Base-by-base conservation (phyloP, 2,329 filamentous ascomycete species). In the Myriangium duriaei region DNA sequence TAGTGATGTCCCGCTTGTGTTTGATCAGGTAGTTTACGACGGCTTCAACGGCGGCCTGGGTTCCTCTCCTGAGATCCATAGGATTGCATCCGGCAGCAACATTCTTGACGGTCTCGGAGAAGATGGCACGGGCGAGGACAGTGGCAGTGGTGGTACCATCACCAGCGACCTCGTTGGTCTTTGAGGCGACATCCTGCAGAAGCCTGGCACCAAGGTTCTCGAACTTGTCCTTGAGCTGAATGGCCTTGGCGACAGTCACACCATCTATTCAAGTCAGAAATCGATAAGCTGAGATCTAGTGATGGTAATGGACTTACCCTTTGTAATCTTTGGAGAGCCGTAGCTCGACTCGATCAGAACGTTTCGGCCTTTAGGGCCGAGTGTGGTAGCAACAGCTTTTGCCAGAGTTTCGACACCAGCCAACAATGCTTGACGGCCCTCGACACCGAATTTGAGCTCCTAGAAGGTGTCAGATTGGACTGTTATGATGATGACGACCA, bases 91-190 rank as follows among this genome's bases (percentile, higher is more conserved):
- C 91, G 47, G 91, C 91, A 49, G 91, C 91, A 49, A 98, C 91
- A 63, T 98, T 98, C 81, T 98, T 98, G 62, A 96, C 91, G 39
- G 88, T 96, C 75, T 98, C 91, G 64, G 91, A 93, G 76, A 98
- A 98, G 68, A 98, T 98, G 62, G 87, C 83, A 53, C 86, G 84
- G 53, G 86, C 91, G 51, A 98, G 84, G 51, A 96, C 91, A 47
- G 91, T 98, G 49, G 91, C 91, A 49, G 87, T 94, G 49, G 91
- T 98, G 54, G 91, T 98, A 67, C 91, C 91, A 63, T 98, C 91
- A 80, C 91, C 91, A 51, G 91, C 91, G 52, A 86, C 79, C 70
- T 98, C 91, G 72, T 98, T 98, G 60, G 91, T 98, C 79, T 98
- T 98, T 59, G 84, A 91, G 55, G 91, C 91, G 51, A 98, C 91